Evolutionary conservation across 108 stramenopile genomes (phyloP).

Genomic region (Cyclotella atomus): DNA sequence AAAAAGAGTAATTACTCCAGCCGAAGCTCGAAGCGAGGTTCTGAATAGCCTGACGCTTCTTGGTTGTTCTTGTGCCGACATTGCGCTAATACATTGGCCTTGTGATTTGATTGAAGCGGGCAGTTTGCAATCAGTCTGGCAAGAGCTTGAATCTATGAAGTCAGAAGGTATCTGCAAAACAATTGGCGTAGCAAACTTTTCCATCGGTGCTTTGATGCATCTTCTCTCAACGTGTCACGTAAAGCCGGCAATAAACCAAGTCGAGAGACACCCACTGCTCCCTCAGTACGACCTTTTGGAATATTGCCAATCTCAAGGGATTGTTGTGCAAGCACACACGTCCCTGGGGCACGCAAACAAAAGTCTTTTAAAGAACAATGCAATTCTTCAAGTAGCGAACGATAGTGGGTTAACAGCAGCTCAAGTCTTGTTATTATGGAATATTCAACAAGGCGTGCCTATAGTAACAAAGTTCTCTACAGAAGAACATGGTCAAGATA

Average conservation of each 20-base stretch:
- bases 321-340: conserved; percentile 70
- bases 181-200: conserved; percentile 87
- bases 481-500: conserved; percentile 49
- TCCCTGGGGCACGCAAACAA: conserved; percentile 59
- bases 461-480: conserved; percentile 64
- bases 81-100: conserved; percentile 87
- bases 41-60: conserved; percentile 48
- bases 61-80: conserved; percentile 48
- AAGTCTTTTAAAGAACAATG: conserved; percentile 21
- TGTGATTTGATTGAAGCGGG: conserved; percentile 62
- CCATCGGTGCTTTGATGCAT: conserved; percentile 46
- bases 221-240: conserved; percentile 57
- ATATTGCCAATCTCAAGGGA: conserved; percentile 65
- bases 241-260: conserved; percentile 78
- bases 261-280: conserved; percentile 83
- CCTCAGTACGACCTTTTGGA: conserved; percentile 68
- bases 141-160: conserved; percentile 72
- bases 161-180: conserved; percentile 49
- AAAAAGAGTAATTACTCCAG: conserved; percentile 58
- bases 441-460: conserved; percentile 70
- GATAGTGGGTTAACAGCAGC: conserved; percentile 56
- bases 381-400: conserved; percentile 31
- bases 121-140: conserved; percentile 64
- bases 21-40: conserved; percentile 65
- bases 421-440: conserved; percentile 73